Evolutionary conservation across 2,329 filamentous ascomycete species (phyloP), one percentile per base, ranked within the genome.

Genomic region (Colletotrichum neosansevieriae): DNA sequence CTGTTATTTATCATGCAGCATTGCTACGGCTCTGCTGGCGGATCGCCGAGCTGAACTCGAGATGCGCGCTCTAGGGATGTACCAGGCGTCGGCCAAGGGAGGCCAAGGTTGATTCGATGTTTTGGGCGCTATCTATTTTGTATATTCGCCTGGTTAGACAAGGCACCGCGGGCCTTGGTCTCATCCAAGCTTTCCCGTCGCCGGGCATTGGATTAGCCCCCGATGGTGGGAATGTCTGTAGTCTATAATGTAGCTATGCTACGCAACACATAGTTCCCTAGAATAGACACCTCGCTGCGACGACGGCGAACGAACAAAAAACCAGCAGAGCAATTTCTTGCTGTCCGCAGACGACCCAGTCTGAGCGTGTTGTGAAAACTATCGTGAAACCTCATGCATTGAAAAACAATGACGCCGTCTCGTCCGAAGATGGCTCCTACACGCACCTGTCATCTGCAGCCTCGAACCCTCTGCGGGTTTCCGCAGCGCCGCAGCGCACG

Each of bases 71-170:
- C 53, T 63, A 67, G 58, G 67, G 63, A 60, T 63, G n/a, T 62
- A 69, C 34, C 36, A 38, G 63, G 67, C 67, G 67, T 53, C 44
- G 36, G 63, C 51, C 50, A 58, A 29, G 57, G 63, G 53, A 62
- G 62, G 63, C 44, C 63, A 50, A 29, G 63, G 42, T 29, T 47
- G 36, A 34, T 71, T 66, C 64, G 36, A 61, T 73, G 71, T 74
- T 62, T 67, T 69, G 70, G 29, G 63, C 73, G 71, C 51, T 75
- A 74, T 69, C 72, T 53, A 58, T 58, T 69, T 71, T 59, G 70
- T 75, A 72, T 71, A 51, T 51, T 45, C 45, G 34, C 58, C 21
- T 13, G 58, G 32, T 9, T 45, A 34, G 58, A 32, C 51, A 6
- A 45, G 45, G 45, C 58, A 19, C 29, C 13, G 38, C 51, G 7